phyloP scores from a whole-genome alignment of 371 early-diverging fungal species.

The Blastocladiella emersonii region DNA sequence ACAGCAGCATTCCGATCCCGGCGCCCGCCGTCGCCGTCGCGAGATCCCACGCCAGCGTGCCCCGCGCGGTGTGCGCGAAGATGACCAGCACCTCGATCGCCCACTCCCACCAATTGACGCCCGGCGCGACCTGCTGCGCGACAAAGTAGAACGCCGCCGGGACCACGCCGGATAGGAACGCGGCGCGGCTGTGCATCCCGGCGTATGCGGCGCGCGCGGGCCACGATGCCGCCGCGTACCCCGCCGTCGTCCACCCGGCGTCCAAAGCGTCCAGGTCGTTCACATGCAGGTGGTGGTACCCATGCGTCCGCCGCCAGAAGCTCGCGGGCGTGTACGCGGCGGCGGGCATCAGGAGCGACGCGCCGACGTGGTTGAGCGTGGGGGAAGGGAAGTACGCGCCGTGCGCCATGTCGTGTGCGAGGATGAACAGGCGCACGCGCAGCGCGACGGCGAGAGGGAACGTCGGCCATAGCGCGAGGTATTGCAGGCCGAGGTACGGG shows the following conservation, averaged over 20 bases:
- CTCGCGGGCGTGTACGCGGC: not conserved
- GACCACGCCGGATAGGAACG: not conserved
- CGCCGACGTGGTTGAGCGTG: not conserved
- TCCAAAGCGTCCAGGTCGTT: not conserved
- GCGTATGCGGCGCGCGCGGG: not conserved
- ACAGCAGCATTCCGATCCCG: not conserved
- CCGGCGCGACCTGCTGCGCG: not conserved
- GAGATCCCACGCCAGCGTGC: not conserved
- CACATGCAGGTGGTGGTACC: not conserved
- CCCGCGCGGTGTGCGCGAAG: too few relatives aligned
- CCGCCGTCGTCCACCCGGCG: not conserved
- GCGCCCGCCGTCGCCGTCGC: not conserved
- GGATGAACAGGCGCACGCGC: not conserved
- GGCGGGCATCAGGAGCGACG: not conserved
- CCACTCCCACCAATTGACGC: not conserved
- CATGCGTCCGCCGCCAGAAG: not conserved
- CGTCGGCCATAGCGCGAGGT: not conserved
- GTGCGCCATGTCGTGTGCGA: conserved; percentile 1
- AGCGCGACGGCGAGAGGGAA: not conserved
- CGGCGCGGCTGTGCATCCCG: not conserved
- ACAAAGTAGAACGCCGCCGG: not conserved
- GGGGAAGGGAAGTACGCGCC: not conserved
- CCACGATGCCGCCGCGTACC: not conserved
- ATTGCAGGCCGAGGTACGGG: not conserved
- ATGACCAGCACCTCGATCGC: not conserved